phyloP scores from a whole-genome alignment of 2,329 filamentous ascomycete species.

The Aspergillus sergii region DNA sequence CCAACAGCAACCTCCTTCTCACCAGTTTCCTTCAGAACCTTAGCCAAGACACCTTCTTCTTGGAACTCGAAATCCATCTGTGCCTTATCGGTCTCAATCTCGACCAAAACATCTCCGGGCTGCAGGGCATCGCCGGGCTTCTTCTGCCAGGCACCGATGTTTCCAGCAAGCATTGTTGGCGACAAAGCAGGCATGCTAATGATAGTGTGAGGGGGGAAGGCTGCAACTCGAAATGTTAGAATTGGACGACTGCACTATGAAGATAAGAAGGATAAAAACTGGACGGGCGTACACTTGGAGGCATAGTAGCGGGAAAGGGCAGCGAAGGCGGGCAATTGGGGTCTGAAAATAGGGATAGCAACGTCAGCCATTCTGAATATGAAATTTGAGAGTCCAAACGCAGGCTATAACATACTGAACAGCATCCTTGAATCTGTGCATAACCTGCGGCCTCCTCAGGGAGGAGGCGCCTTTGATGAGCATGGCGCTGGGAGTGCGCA shows the following conservation, averaged over 20 bases:
- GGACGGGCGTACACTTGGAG: constrained; percentile 61
- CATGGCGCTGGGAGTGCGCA: constrained; percentile 48
- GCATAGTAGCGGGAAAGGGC: constrained; percentile 69
- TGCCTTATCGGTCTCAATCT: constrained; percentile 99
- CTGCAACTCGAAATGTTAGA: constrained; percentile 53
- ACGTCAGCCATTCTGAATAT: constrained; percentile 22
- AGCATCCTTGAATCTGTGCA: constrained; percentile 47
- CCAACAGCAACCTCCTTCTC: constrained; percentile 93
- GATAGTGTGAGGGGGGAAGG: constrained; percentile 91
- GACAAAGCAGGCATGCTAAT: constrained; percentile 98
- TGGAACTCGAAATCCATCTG: constrained; percentile 99
- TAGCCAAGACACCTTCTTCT: constrained; percentile 93
- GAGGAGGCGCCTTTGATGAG: constrained; percentile 44
- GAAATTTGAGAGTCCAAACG: not conserved
- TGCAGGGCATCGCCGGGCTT: constrained; percentile 84
- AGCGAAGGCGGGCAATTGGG: constrained; percentile 56
- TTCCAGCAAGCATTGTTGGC: constrained; percentile 94
- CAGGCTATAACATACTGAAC: constrained; percentile 39
- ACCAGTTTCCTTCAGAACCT: constrained; percentile 88
- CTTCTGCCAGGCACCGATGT: constrained; percentile 98
- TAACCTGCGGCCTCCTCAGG: constrained; percentile 49
- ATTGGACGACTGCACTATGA: constrained; percentile 4
- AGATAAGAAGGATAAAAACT: not conserved
- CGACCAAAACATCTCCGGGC: constrained; percentile 92
- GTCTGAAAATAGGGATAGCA: constrained; percentile 27